Percentiles rank a stretch among this genome's conserved stretches.
Evolutionary conservation across 2,329 filamentous ascomycete species (phyloP).

Genomic region (Ophiocordyceps robertsii): DNA sequence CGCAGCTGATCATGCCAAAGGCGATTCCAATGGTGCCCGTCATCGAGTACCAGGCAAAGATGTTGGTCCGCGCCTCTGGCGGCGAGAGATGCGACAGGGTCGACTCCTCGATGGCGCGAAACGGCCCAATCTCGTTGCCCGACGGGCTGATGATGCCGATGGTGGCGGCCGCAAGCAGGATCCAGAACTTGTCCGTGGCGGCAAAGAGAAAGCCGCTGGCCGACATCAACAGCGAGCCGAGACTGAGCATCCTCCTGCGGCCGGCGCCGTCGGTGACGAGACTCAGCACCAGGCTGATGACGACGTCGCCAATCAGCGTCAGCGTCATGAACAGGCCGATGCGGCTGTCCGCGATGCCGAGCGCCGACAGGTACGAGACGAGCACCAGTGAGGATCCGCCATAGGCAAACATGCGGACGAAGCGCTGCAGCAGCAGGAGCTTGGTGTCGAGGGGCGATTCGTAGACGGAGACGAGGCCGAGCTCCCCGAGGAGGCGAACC

Average conservation of each 20-base stretch:
- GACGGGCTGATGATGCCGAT: not conserved
- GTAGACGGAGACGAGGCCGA: not conserved
- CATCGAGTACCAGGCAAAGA: not conserved
- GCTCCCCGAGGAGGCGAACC: not conserved
- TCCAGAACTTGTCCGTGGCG: not conserved
- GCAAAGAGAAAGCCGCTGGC: not conserved
- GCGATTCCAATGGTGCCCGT: not conserved
- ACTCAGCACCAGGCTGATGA: not conserved
- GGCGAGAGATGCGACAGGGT: not conserved
- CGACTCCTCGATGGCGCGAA: not conserved
- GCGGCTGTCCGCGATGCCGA: not conserved
- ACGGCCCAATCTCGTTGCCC: not conserved
- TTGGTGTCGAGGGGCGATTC: not conserved
- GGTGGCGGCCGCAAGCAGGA: not conserved
- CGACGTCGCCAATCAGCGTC: not conserved
- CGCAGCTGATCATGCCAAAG: not conserved
- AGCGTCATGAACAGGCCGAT: not conserved
- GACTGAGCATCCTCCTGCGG: not conserved
- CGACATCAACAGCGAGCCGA: not conserved
- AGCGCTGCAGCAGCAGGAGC: not conserved
- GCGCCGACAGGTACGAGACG: not conserved
- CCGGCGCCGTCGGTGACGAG: not conserved
- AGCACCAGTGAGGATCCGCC: not conserved
- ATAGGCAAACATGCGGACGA: not conserved
- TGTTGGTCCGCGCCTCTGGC: not conserved